phyloP scores from a whole-genome alignment of 2,329 filamentous ascomycete genomes.

The Metarhizium guizhouense region DNA sequence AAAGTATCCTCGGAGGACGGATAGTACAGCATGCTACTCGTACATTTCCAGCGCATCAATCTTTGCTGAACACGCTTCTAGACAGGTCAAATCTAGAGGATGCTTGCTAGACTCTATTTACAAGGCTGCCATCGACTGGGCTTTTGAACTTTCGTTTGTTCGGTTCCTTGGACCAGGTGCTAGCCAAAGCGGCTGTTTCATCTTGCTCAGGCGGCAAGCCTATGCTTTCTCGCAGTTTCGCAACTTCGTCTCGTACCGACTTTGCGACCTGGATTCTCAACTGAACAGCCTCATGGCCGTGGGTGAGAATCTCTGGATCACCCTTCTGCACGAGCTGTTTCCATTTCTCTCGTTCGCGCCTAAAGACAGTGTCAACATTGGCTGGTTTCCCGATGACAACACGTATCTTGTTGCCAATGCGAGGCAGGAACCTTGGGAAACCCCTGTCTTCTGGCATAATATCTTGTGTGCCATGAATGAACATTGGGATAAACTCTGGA shows the following conservation, averaged over 20 bases:
- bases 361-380: constrained; percentile 66
- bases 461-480: constrained; percentile 80
- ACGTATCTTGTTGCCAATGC: constrained; percentile 59
- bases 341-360: constrained; percentile 69
- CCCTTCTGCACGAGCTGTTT: constrained; percentile 47
- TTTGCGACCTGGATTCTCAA: constrained; percentile 67
- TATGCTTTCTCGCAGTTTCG: constrained; percentile 62
- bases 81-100: neutral
- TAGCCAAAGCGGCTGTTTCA: constrained; percentile 63
- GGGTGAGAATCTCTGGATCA: constrained; percentile 36
- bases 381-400: constrained; percentile 74
- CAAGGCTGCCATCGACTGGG: constrained; percentile 43
- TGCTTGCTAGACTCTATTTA: constrained; percentile 23
- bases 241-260: constrained; percentile 68
- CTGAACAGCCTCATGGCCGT: constrained; percentile 56
- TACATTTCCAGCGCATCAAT: neutral
- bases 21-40: neutral
- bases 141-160: constrained; percentile 40
- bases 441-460: constrained; percentile 78
- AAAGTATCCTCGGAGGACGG: neutral
- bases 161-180: constrained; percentile 63
- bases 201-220: constrained; percentile 73
- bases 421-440: constrained; percentile 75
- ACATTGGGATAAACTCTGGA: constrained; percentile 87
- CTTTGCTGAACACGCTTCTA: neutral